Evolutionary conservation across 352 stramenopile species (phyloP), one percentile per base, ranked within the genome.

Genomic region (Globisporangium iwayamae): DNA sequence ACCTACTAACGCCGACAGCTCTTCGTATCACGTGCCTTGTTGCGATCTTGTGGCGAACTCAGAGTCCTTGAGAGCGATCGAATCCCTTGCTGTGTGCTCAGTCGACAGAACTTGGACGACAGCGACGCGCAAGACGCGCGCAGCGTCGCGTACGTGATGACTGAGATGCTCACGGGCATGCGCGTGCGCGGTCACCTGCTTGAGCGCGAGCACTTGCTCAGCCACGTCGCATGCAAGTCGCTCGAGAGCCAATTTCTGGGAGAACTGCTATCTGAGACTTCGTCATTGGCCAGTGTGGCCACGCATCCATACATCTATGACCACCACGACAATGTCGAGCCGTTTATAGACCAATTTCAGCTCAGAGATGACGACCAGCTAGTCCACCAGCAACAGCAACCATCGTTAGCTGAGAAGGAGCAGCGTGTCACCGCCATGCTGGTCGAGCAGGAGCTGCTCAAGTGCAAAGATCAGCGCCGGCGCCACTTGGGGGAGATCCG

Each of bases 121-220:
- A 34, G 51, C 18, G 28, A 41, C 3, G 57, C 61, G 11, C 78
- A 82, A 50, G 81, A 90, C 53, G 32, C 84, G 2, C 69, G 78
- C 34, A 86, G 77, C 38, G 64, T 90, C 13, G 81, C 79, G 2
- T 87, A 86, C 47, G 62, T 90, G 28, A 73, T 87, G 62, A 46
- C 76, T 7, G 81, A 90, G 64, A 77, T 90, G 75, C 70, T 87
- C 60, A 90, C 79, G 2, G 78, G 76, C 18, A 53, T 68, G 38
- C 73, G 73, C 3, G 70, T 78, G 25, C 73, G 63, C 34, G 70
- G 81, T 0, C 34, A 52, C 32, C 52, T 76, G 7, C 69, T 86
- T 38, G 67, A 83, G 30, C 71, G 53, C 11, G 61, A 71, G 10
- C 70, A 60, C 4, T 32, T 89, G 6, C 45, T 83, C 9, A 50